Conservation (phyloP, 371 early-diverging fungal genomes). For the Aphelidium insulamus region DNA sequence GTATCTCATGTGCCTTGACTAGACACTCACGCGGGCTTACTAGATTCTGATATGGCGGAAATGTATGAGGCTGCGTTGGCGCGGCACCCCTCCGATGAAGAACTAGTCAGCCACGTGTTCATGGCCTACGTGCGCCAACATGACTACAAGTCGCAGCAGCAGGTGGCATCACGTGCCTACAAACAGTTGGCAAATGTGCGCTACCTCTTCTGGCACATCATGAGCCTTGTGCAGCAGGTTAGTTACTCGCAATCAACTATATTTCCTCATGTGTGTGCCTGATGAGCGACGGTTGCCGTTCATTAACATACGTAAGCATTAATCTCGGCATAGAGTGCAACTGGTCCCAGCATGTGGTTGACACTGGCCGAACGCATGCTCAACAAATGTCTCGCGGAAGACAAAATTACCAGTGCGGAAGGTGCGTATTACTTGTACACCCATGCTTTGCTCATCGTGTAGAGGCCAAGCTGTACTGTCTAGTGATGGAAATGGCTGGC, state of each 20-base stretch:
- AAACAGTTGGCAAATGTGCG: conserved; percentile 48
- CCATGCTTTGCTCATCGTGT: neutral
- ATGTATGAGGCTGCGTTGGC: conserved; percentile 47
- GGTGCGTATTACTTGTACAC: too few relatives aligned
- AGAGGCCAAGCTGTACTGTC: conserved; percentile 42
- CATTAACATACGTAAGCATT: conserved; percentile 1
- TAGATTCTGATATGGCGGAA: conserved; percentile 37
- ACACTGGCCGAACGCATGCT: conserved; percentile 68
- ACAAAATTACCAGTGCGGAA: conserved; percentile 25
- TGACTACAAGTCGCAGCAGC: conserved; percentile 52
- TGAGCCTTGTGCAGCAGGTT: conserved; percentile 43
- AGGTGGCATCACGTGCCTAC: conserved; percentile 15
- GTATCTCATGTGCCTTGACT: neutral
- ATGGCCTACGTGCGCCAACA: conserved; percentile 53
- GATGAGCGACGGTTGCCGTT: neutral
- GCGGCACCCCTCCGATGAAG: conserved; percentile 40
- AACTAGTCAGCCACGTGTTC: conserved; percentile 50
- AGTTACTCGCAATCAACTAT: conserved; percentile 2
- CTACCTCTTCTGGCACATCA: conserved; percentile 73
- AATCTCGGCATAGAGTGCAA: neutral
- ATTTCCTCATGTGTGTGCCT: neutral
- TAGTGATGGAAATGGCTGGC: conserved; percentile 32
- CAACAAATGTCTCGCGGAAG: conserved; percentile 49
- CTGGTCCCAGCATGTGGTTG: conserved; percentile 28
- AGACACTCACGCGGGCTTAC: neutral